Evolutionary conservation across 1,284 basidiomycete genomes (phyloP).

Genomic region (Takashimella tepidaria): DNA sequence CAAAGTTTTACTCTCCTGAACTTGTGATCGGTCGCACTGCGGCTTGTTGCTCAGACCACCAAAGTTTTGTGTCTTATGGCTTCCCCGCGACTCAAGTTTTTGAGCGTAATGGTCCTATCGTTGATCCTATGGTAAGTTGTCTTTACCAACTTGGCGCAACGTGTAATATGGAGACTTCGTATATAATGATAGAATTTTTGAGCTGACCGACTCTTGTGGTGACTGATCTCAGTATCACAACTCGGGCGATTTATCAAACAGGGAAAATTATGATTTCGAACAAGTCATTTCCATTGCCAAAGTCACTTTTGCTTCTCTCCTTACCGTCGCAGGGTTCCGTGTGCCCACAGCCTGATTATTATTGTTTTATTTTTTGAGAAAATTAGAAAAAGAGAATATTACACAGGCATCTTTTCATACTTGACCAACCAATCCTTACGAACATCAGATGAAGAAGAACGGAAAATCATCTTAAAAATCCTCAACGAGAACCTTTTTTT

Average conservation of each 20-base stretch:
- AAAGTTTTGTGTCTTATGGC: slow-evolving; percentile 71
- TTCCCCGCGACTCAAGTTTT: slow-evolving; percentile 68
- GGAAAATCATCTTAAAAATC: too few relatives aligned
- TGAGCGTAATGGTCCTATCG: slow-evolving; percentile 71
- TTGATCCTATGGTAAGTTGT: slow-evolving; percentile 60
- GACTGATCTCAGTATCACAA: slow-evolving; percentile 37
- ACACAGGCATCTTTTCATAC: too few relatives aligned
- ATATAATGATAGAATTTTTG: too few relatives aligned
- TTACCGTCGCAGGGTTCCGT: slow-evolving; percentile 40
- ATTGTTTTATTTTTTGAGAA: too few relatives aligned
- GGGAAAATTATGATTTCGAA: slow-evolving; percentile 70
- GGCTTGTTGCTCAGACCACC: slow-evolving; percentile 81
- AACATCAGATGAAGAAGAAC: too few relatives aligned
- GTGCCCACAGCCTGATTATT: too few relatives aligned
- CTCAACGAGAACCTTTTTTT: too few relatives aligned
- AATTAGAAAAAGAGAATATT: too few relatives aligned
- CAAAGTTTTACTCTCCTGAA: slow-evolving; percentile 68
- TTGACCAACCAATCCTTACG: too few relatives aligned
- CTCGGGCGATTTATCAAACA: slow-evolving; percentile 67
- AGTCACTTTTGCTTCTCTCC: slow-evolving; percentile 55
- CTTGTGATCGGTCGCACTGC: slow-evolving; percentile 67
- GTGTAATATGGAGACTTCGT: neutral
- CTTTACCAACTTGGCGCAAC: neutral
- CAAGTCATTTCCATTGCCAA: slow-evolving; percentile 76
- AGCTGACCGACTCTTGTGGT: too few relatives aligned